Conservation (phyloP, 2,329 filamentous ascomycete genomes). For the Colletotrichum orbiculare region DNA sequence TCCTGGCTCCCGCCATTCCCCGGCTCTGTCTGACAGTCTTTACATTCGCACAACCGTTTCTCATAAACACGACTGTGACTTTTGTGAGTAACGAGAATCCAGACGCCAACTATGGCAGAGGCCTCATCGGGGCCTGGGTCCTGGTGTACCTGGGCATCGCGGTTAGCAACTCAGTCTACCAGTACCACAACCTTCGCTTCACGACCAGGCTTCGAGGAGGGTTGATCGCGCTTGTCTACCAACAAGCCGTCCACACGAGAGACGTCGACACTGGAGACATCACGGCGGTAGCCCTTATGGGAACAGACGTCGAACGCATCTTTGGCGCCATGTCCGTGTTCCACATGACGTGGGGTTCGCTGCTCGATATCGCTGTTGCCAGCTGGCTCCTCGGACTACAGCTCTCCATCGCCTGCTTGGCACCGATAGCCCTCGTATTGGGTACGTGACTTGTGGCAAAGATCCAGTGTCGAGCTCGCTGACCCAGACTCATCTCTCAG, state of each 20-base stretch:
- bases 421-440: slow-evolving; percentile 41
- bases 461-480: too few species aligned
- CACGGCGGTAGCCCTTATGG: slow-evolving; percentile 47
- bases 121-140: slow-evolving; percentile 44
- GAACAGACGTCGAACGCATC: slow-evolving; percentile 48
- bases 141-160: slow-evolving; percentile 47
- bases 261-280: slow-evolving; percentile 41
- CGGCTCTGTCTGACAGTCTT: slow-evolving; percentile 43
- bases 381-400: slow-evolving; percentile 45
- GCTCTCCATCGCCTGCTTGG: slow-evolving; percentile 42
- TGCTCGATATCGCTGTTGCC: slow-evolving; percentile 43
- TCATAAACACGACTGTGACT: slow-evolving; percentile 42
- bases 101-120: slow-evolving; percentile 40
- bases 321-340: slow-evolving; percentile 38
- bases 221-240: slow-evolving; percentile 42
- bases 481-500: slow-evolving; percentile 6
- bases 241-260: slow-evolving; percentile 38
- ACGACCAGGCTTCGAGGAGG: slow-evolving; percentile 40
- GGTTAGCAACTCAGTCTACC: slow-evolving; percentile 41
- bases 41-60: slow-evolving; percentile 45
- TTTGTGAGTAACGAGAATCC: slow-evolving; percentile 36
- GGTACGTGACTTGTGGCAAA: slow-evolving; percentile 4
- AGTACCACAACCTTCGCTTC: slow-evolving; percentile 41
- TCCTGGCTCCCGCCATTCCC: slow-evolving; percentile 40
- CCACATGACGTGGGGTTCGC: slow-evolving; percentile 44